These are phyloP conservation scores for Erodium maritimum DNA, from an alignment of 345 rosid species.

Conservation along the genomic window DNA sequence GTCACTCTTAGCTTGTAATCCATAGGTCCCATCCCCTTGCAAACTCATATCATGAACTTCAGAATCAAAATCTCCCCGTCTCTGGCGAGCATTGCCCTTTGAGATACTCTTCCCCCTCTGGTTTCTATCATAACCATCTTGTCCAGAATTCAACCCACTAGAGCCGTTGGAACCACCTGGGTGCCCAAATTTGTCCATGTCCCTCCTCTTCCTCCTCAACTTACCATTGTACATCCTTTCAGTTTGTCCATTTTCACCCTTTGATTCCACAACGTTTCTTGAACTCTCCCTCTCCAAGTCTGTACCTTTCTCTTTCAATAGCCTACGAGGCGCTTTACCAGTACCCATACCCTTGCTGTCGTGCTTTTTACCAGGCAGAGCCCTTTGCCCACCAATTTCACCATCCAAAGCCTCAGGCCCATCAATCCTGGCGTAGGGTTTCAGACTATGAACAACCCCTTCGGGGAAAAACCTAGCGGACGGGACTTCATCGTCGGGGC, in stretches of 20 bases:
- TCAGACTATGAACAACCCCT: constrained; percentile 75
- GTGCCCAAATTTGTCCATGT: not conserved
- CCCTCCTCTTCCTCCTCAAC: constrained; percentile 3
- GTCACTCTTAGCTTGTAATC: constrained; percentile 11
- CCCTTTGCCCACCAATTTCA: not conserved
- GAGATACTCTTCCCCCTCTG: constrained; percentile 8
- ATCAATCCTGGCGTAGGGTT: constrained; percentile 32
- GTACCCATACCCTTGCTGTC: not conserved
- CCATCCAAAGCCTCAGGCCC: not conserved
- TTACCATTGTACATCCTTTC: not conserved
- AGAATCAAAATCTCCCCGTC: constrained; percentile 10
- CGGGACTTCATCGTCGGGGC: constrained; percentile 44
- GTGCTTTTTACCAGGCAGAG: not conserved
- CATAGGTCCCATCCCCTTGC: constrained; percentile 28
- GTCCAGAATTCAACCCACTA: not conserved
- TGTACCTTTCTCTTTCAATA: not conserved
- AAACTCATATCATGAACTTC: constrained; percentile 29
- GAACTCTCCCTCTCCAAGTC: constrained; percentile 4
- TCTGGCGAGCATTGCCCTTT: not conserved
- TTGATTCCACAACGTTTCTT: constrained; percentile 1
- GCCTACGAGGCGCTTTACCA: not conserved
- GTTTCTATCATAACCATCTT: constrained; percentile 10
- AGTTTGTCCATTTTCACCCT: not conserved
- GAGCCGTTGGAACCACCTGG: not conserved
- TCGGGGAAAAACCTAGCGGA: constrained; percentile 81